A percentile compares a stretch with the other conserved stretches of the same genome.
Conservation (phyloP, 805 yeast species). For the Candida orba region DNA sequence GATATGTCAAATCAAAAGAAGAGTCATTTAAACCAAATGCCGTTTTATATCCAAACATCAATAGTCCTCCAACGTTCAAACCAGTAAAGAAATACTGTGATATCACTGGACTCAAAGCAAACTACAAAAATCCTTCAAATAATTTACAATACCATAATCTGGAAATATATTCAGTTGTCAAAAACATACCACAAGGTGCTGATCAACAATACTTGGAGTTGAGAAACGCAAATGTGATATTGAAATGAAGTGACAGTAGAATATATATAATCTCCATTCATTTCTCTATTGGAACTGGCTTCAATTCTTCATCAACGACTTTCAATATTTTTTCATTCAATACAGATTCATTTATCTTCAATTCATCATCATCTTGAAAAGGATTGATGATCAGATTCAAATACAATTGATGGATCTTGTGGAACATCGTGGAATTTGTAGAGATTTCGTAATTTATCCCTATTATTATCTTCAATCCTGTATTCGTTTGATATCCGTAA, state of each 20-base stretch:
- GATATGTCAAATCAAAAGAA: conserved; percentile 40
- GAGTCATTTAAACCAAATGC: conserved; percentile 33
- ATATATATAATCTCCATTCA: background rate
- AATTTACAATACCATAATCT: conserved; percentile 74
- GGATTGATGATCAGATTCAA: conserved; percentile 56
- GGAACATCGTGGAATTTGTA: conserved; percentile 24
- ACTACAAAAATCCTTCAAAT: conserved; percentile 66
- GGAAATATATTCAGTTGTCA: conserved; percentile 73
- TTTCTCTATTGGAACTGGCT: conserved; percentile 1
- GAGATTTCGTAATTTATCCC: conserved; percentile 38
- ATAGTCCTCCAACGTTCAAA: conserved; percentile 80
- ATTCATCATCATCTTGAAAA: conserved; percentile 31
- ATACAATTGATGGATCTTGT: conserved; percentile 46
- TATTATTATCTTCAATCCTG: conserved; percentile 58
- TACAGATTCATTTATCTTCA: conserved; percentile 21
- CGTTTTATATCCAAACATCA: conserved; percentile 62
- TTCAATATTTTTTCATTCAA: conserved; percentile 11
- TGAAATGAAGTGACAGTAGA: conserved; percentile 35
- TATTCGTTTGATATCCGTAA: conserved; percentile 61
- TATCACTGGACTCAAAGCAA: conserved; percentile 80
- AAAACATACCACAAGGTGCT: conserved; percentile 78
- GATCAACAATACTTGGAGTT: conserved; percentile 88
- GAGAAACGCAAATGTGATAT: conserved; percentile 81
- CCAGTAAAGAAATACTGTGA: conserved; percentile 88
- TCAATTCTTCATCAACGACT: conserved; percentile 7